Evolutionary conservation across 495 filamentous ascomycete genomes (phyloP).

Genomic region (Daldinia bambusicola): DNA sequence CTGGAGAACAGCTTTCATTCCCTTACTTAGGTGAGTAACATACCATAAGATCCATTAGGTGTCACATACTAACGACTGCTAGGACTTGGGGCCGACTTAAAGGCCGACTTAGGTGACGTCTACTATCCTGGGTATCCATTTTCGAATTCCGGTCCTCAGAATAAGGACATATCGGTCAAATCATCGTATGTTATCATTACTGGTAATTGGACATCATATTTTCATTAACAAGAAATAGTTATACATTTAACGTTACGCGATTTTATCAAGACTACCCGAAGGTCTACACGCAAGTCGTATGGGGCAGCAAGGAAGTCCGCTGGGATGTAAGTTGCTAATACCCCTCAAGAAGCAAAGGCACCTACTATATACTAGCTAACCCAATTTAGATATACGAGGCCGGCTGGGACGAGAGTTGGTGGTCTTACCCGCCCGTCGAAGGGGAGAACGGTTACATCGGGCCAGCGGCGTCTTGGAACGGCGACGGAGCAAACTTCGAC

Average conservation of each 20-base stretch:
- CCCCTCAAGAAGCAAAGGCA: neutral
- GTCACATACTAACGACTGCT: neutral
- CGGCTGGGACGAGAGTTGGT: neutral
- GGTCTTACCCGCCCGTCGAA: neutral
- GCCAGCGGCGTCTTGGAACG: slow-evolving; percentile 33
- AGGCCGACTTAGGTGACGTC: neutral
- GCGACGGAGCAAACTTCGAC: slow-evolving; percentile 10
- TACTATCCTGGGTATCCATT: slow-evolving; percentile 2
- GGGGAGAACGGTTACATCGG: slow-evolving; percentile 8
- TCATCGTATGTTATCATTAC: neutral
- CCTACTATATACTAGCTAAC: neutral
- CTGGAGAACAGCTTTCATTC: slow-evolving; percentile 48
- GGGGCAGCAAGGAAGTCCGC: slow-evolving; percentile 2
- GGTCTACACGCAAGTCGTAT: neutral
- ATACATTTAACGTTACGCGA: neutral
- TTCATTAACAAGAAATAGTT: neutral
- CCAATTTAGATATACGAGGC: neutral
- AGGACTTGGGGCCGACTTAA: neutral
- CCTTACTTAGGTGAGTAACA: slow-evolving; percentile 40
- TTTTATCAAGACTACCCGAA: neutral
- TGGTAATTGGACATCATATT: too few relatives aligned
- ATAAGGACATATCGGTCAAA: neutral
- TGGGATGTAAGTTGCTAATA: neutral
- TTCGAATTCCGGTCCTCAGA: neutral
- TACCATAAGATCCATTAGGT: neutral